Percentiles rank a stretch among this genome's conserved stretches.
Evolutionary conservation across 2,329 filamentous ascomycete species (phyloP).

Genomic region (Cladosporium sp.): DNA sequence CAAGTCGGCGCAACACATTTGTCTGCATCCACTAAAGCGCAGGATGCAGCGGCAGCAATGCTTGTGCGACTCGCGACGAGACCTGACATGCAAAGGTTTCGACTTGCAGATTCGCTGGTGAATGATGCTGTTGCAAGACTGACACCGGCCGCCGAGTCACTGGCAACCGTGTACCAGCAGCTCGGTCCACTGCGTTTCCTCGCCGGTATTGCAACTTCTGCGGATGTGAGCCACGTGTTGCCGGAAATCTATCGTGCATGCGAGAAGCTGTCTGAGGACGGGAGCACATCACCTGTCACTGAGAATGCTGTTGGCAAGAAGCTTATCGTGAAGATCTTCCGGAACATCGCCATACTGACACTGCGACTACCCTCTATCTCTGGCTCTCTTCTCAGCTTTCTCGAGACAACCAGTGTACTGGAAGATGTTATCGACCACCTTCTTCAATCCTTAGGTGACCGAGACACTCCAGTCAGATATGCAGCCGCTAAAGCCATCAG

Average conservation of each 20-base stretch:
- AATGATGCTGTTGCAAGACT: slow-evolving; percentile 70
- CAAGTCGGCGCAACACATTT: slow-evolving; percentile 72
- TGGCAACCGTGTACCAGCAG: slow-evolving; percentile 65
- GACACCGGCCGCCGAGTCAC: slow-evolving; percentile 28
- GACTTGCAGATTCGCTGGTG: slow-evolving; percentile 68
- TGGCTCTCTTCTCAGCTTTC: slow-evolving; percentile 31
- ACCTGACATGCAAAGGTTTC: slow-evolving; percentile 80
- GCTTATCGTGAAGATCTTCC: slow-evolving; percentile 79
- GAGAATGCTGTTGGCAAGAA: slow-evolving; percentile 81
- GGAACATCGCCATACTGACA: slow-evolving; percentile 69
- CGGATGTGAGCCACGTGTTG: slow-evolving; percentile 70
- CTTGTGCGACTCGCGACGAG: slow-evolving; percentile 81
- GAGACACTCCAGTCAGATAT: slow-evolving; percentile 86
- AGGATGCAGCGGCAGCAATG: slow-evolving; percentile 81
- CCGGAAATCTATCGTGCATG: slow-evolving; percentile 66
- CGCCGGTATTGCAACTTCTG: slow-evolving; percentile 70
- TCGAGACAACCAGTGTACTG: slow-evolving; percentile 49
- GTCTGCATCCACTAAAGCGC: slow-evolving; percentile 77
- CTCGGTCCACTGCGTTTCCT: slow-evolving; percentile 81
- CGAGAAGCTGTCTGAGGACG: slow-evolving; percentile 58
- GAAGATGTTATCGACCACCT: slow-evolving; percentile 83
- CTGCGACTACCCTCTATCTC: slow-evolving; percentile 46
- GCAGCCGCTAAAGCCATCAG: slow-evolving; percentile 92
- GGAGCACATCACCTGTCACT: slow-evolving; percentile 59
- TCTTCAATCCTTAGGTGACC: slow-evolving; percentile 76